phyloP scores from a whole-genome alignment of 2,329 filamentous ascomycete genomes.

The Penicillium sp. region DNA sequence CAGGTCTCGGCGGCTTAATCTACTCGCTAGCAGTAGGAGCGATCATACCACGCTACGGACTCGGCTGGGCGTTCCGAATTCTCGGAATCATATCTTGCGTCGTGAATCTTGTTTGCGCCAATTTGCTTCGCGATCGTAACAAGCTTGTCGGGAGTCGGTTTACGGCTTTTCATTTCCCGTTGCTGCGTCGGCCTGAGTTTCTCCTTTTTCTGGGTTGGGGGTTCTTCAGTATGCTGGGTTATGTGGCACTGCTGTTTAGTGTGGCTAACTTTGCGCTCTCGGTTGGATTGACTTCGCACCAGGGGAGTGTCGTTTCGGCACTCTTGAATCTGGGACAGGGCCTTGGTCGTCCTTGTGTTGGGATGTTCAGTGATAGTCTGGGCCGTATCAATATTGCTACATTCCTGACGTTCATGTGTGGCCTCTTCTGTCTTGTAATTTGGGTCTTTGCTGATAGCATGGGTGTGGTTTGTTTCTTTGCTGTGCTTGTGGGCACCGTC shows the following conservation, averaged over 20 bases:
- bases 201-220: slow-evolving; percentile 61
- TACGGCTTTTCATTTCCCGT: slow-evolving; percentile 53
- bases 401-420: slow-evolving; percentile 56
- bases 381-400: slow-evolving; percentile 65
- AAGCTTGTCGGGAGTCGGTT: slow-evolving; percentile 55
- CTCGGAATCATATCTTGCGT: slow-evolving; percentile 56
- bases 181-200: slow-evolving; percentile 58
- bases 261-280: slow-evolving; percentile 63
- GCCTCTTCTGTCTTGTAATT: slow-evolving; percentile 60
- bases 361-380: slow-evolving; percentile 61
- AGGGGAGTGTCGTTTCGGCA: slow-evolving; percentile 63
- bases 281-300: slow-evolving; percentile 59
- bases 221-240: slow-evolving; percentile 64
- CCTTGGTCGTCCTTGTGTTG: slow-evolving; percentile 58
- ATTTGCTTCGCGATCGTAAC: slow-evolving; percentile 60
- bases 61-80: slow-evolving; percentile 63
- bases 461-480: slow-evolving; percentile 60
- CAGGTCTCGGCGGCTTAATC: slow-evolving; percentile 60
- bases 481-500: slow-evolving; percentile 58
- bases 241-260: slow-evolving; percentile 65
- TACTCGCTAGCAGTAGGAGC: slow-evolving; percentile 61
- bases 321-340: slow-evolving; percentile 65
- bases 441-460: slow-evolving; percentile 62
- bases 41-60: slow-evolving; percentile 57
- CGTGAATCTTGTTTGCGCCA: slow-evolving; percentile 54